These are phyloP conservation scores for Aspergillus alliaceus DNA, from an alignment of 2,329 filamentous ascomycete species.

Conservation along the genomic window DNA sequence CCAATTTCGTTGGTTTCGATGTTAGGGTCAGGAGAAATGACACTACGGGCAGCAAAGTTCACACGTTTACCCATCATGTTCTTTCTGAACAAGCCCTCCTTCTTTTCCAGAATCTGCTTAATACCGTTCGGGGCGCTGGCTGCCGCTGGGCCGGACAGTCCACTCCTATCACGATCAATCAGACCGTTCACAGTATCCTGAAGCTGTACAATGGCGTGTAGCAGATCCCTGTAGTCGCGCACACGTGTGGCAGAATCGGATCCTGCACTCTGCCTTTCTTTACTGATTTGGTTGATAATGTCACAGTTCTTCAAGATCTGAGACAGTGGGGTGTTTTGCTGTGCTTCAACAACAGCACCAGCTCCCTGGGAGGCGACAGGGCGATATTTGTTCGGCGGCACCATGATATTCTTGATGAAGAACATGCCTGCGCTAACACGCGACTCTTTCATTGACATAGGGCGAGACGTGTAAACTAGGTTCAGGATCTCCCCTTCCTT, in stretches of 20 bases:
- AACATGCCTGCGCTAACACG: constrained; percentile 83
- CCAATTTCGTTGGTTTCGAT: constrained; percentile 99
- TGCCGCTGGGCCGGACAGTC: constrained; percentile 73
- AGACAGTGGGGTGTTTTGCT: constrained; percentile 87
- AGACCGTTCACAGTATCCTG: constrained; percentile 92
- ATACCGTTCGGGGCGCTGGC: constrained; percentile 86
- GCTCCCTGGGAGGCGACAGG: constrained; percentile 81
- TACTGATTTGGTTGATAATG: constrained; percentile 70
- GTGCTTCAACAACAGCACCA: constrained; percentile 79
- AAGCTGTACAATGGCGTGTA: constrained; percentile 77
- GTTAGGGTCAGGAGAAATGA: constrained; percentile 97
- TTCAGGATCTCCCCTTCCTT: constrained; percentile 81
- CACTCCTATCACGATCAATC: constrained; percentile 85
- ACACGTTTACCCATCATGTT: constrained; percentile 99
- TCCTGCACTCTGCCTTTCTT: constrained; percentile 60
- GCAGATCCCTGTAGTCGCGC: constrained; percentile 71
- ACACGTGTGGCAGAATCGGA: constrained; percentile 48
- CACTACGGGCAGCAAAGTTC: constrained; percentile 94
- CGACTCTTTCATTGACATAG: constrained; percentile 57
- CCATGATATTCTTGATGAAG: constrained; percentile 81
- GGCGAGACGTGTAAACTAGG: constrained; percentile 80
- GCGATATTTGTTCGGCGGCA: constrained; percentile 89
- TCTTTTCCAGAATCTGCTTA: constrained; percentile 97
- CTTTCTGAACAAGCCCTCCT: constrained; percentile 95
- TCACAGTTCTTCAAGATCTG: constrained; percentile 75